These are phyloP conservation scores for Coniophora puteana DNA, from an alignment of 1,284 basidiomycete genomes.

Conservation along the genomic window DNA sequence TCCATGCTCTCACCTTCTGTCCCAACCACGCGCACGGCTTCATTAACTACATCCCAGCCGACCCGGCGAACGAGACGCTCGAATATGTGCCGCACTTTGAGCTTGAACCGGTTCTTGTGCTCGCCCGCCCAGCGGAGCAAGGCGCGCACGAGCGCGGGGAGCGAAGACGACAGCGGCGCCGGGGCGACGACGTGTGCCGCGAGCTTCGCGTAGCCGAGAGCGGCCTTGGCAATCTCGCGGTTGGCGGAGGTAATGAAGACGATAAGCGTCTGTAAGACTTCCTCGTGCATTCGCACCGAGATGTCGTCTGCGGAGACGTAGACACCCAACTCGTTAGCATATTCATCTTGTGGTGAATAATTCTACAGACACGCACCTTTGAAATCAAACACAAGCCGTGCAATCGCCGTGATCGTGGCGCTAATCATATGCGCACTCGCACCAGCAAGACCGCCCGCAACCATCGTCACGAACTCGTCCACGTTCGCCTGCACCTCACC, in stretches of 20 bases:
- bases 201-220: conserved; percentile 94
- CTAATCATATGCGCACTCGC: conserved; percentile 98
- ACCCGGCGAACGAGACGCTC: conserved; percentile 94
- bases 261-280: conserved; percentile 84
- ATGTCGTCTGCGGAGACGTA: conserved; percentile 54
- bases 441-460: conserved; percentile 92
- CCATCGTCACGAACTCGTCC: conserved; percentile 96
- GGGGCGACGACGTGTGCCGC: conserved; percentile 81
- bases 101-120: conserved; percentile 99
- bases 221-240: conserved; percentile 96
- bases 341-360: neutral
- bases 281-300: conserved; percentile 73
- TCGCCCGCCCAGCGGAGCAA: conserved; percentile 93
- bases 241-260: conserved; percentile 93
- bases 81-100: conserved; percentile 94
- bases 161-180: conserved; percentile 71
- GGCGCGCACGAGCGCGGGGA: conserved; percentile 78
- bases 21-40: conserved; percentile 72
- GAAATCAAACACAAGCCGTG: conserved; percentile 95
- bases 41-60: conserved; percentile 82
- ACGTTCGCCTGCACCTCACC: conserved; percentile 71
- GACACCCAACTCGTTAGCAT: conserved; percentile 1
- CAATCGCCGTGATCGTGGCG: conserved; percentile 92
- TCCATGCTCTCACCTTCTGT: conserved; percentile 79
- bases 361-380: conserved; percentile 64